Evolutionary conservation across 2,329 filamentous ascomycete genomes (phyloP).

Genomic region (Exophiala viscosa): DNA sequence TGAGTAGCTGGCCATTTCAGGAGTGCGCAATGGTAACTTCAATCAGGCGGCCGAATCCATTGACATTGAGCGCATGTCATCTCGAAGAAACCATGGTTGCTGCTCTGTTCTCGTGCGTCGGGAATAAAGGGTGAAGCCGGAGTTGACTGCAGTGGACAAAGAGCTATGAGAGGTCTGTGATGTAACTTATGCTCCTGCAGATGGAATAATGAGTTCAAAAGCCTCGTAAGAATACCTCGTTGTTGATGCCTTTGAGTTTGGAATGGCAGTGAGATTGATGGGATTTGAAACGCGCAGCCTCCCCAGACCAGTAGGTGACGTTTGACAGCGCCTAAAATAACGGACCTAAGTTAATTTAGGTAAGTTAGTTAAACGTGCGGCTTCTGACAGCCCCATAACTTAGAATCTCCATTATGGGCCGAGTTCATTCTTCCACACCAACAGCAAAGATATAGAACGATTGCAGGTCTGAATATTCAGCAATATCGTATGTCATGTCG

Average conservation of each 20-base stretch:
- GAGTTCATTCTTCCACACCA: too few species aligned
- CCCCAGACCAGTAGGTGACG: not conserved
- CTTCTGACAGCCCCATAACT: not conserved
- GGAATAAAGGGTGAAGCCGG: not conserved
- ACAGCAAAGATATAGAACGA: too few species aligned
- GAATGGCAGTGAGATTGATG: not conserved
- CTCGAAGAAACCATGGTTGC: conserved; percentile 14
- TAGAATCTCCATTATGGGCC: too few species aligned
- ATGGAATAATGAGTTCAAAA: not conserved
- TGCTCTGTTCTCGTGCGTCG: not conserved
- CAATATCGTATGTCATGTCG: too few species aligned
- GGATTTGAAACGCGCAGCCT: conserved; percentile 9
- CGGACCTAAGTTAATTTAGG: too few species aligned
- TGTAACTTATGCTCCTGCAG: too few species aligned
- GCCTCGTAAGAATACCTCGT: not conserved
- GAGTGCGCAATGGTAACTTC: not conserved
- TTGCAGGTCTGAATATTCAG: too few species aligned
- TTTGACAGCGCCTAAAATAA: not conserved
- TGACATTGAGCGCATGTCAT: conserved; percentile 11
- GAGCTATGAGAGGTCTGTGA: too few species aligned
- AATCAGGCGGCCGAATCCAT: conserved; percentile 15
- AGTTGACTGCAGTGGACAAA: not conserved
- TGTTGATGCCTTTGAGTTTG: too few species aligned
- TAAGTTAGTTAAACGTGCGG: too few species aligned
- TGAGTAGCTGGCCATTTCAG: conserved; percentile 28